These are phyloP conservation scores for Phyllosticta citribraziliensis DNA, from an alignment of 2,329 filamentous ascomycete species.

Conservation along the genomic window DNA sequence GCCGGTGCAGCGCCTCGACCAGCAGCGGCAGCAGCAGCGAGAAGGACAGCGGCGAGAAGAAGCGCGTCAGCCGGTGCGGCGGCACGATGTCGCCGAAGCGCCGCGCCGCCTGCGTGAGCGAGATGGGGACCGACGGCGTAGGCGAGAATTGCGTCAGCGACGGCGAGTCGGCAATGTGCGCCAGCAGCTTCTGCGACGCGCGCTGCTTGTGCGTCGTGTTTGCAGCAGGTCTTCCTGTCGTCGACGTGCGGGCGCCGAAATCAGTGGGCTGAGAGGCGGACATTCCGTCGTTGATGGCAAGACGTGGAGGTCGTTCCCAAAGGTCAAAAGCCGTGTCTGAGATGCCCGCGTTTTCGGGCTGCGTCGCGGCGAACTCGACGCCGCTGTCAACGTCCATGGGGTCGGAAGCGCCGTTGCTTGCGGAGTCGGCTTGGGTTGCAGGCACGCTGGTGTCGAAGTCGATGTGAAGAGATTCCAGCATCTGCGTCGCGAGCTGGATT, in stretches of 20 bases:
- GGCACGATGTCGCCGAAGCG: conserved; percentile 88
- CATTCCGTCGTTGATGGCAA: conserved; percentile 34
- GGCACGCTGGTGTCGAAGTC: conserved; percentile 52
- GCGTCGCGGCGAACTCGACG: conserved; percentile 62
- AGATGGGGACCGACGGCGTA: conserved; percentile 67
- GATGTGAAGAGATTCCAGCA: conserved; percentile 85
- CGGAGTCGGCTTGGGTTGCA: conserved; percentile 42
- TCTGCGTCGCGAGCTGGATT: conserved; percentile 78
- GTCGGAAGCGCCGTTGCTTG: conserved; percentile 32
- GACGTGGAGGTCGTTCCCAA: conserved; percentile 67
- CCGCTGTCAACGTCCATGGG: conserved; percentile 59
- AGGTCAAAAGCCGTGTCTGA: conserved; percentile 65
- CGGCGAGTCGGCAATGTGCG: conserved; percentile 73
- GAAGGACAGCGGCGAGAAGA: conserved; percentile 75
- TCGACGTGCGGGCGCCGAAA: conserved; percentile 36
- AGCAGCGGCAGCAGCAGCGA: conserved; percentile 70
- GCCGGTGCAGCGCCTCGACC: conserved; percentile 68
- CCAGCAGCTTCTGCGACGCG: conserved; percentile 30
- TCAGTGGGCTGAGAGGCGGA: conserved; percentile 39
- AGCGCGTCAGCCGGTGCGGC: conserved; percentile 75
- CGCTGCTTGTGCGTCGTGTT: conserved; percentile 12
- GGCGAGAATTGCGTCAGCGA: conserved; percentile 75
- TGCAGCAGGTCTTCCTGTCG: conserved; percentile 15
- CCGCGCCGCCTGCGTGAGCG: conserved; percentile 78
- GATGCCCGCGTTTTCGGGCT: conserved; percentile 64